phyloP scores from a whole-genome alignment of 371 early-diverging fungal species.

The Mucor racemosus region DNA sequence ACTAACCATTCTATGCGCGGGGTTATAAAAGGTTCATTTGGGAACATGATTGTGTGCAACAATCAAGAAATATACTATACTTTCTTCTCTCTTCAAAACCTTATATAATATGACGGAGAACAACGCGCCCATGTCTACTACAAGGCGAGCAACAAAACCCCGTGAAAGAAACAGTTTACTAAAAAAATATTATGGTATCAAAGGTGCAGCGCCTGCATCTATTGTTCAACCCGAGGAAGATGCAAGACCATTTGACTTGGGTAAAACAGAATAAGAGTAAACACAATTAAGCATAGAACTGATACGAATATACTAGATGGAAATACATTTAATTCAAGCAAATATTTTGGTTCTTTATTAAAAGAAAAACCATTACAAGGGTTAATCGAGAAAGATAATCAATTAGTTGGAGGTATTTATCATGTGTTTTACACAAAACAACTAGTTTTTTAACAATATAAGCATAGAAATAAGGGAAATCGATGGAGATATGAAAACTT shows the following conservation, averaged over 20 bases:
- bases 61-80: neutral
- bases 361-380: constrained; percentile 69
- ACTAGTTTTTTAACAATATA: neutral
- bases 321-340: constrained; percentile 73
- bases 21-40: neutral
- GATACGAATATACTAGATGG: constrained; percentile 49
- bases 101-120: constrained; percentile 11
- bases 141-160: constrained; percentile 11
- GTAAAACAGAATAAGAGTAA: constrained; percentile 13
- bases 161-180: constrained; percentile 36
- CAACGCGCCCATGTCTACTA: neutral
- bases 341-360: constrained; percentile 72
- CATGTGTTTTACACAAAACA: too few relatives aligned
- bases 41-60: constrained; percentile 1
- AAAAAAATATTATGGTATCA: constrained; percentile 50
- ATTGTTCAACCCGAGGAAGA: constrained; percentile 16
- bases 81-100: neutral
- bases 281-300: neutral
- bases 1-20: neutral
- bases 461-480: constrained; percentile 79
- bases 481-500: constrained; percentile 95
- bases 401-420: constrained; percentile 66
- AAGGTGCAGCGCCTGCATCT: constrained; percentile 3
- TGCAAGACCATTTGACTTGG: constrained; percentile 38
- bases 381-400: constrained; percentile 76